A percentile compares a stretch with the other conserved stretches of the same genome.
phyloP scores from a whole-genome alignment of 2,329 filamentous ascomycete species.

The Phyllosticta paracitricarpa region DNA sequence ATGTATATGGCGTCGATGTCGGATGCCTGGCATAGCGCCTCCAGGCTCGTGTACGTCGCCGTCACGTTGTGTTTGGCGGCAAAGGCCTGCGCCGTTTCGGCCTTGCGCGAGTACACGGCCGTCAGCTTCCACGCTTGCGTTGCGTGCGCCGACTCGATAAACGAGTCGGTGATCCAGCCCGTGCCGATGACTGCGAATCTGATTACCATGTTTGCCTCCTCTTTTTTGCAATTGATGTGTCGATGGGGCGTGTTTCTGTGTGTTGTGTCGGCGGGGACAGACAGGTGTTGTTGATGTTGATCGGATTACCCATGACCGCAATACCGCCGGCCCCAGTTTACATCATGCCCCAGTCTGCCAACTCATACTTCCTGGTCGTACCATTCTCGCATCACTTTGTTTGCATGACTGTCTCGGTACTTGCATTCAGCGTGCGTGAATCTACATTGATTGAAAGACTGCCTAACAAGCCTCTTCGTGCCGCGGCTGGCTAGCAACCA shows the following conservation, averaged over 20 bases:
- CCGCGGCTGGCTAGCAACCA: not conserved
- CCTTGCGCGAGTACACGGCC: slow-evolving; percentile 38
- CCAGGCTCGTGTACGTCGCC: slow-evolving; percentile 30
- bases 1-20: slow-evolving; percentile 38
- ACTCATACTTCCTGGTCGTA: not conserved
- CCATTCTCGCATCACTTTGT: not conserved
- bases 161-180: slow-evolving; percentile 41
- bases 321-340: slow-evolving; percentile 1
- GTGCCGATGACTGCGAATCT: slow-evolving; percentile 39
- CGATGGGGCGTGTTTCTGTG: not conserved
- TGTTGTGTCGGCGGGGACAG: not conserved
- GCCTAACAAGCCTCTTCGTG: not conserved
- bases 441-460: not conserved
- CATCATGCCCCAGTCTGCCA: not conserved
- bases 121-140: slow-evolving; percentile 34
- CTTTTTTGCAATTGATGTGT: not conserved
- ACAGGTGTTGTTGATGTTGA: not conserved
- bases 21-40: slow-evolving; percentile 27
- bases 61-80: slow-evolving; percentile 30
- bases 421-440: not conserved
- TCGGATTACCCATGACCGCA: not conserved
- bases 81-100: slow-evolving; percentile 34
- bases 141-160: slow-evolving; percentile 33
- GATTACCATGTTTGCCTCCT: slow-evolving; percentile 18
- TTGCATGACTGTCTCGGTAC: not conserved